Evolutionary conservation across 345 rosid genomes (phyloP), one percentile per base, ranked within the genome.

Genomic region (Pseudoturritis turrita): DNA sequence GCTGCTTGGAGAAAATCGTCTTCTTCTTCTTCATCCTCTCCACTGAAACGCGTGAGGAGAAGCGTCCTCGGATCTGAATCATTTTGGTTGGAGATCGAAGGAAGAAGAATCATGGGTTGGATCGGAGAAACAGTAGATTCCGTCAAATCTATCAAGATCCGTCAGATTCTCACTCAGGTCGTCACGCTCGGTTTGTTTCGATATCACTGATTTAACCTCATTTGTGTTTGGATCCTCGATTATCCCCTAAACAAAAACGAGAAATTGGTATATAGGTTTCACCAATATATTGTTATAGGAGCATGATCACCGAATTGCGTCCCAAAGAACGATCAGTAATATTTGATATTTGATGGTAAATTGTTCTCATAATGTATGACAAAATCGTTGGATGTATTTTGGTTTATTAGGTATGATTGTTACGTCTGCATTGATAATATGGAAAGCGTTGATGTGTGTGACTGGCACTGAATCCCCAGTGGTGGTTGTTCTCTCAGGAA

Each of bases 391-490:
- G 35, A 1, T 53, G 17, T 10, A 25, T 49, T 54, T 39, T 53
- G 40, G 58, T 77, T 41, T 82, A 92, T 41, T 82, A 92, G 99
- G 98, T 64, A 82, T 96, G 99, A 90, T 96, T 61, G 97, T 92
- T 37, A 90, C 99, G 7, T 96, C 96, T 40, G 99, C 98, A 12
- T 73, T 96, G 35, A 92, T 96, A 62, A 88, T 92, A 83, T 92
- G 99, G 99, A 92, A 92, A 83, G 87, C 84, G 0, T 80, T 96
- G 86, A 90, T 96, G 94, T 92, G 98, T 77, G 26, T 92, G 43
- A 96, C 98, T 39, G 98, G 98, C n/a, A 90, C 92, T 70, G 98
- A 96, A 80, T 96, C 98, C 35, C 98, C 98, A n/a, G 95, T 96
- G 6, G 98, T 96, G 28, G 98, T 92, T 53, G 95, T 96, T 78